Evolutionary conservation across 257 asterid genomes (phyloP).

Genomic region (Forsythia viridissima): DNA sequence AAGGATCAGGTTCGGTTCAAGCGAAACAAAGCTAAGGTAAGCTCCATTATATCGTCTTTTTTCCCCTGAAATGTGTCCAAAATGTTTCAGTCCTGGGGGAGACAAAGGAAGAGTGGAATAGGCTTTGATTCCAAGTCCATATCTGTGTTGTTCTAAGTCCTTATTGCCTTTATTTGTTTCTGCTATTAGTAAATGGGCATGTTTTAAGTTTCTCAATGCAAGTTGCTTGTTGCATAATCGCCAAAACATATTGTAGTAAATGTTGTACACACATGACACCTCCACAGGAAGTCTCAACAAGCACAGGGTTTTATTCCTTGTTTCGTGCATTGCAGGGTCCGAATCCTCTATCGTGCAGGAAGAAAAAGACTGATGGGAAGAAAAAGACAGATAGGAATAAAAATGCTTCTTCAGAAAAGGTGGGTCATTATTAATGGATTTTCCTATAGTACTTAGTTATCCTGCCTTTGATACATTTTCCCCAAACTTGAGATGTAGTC

Average conservation of each 20-base stretch:
- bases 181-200: neutral
- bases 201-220: neutral
- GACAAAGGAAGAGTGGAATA: neutral
- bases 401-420: constrained; percentile 55
- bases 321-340: constrained; percentile 64
- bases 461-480: neutral
- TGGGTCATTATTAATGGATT: constrained; percentile 4
- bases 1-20: constrained; percentile 49
- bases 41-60: constrained; percentile 8
- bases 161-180: neutral
- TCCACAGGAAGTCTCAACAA: neutral
- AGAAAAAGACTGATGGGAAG: constrained; percentile 36
- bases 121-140: neutral
- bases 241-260: neutral
- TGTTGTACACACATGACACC: neutral
- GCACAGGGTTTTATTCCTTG: constrained; percentile 10
- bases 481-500: neutral
- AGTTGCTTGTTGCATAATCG: neutral
- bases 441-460: constrained; percentile 2
- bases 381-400: constrained; percentile 23
- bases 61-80: neutral
- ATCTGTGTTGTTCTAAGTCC: neutral
- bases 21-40: constrained; percentile 59
- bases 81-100: neutral
- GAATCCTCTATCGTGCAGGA: constrained; percentile 85